Percentiles rank a stretch among this genome's conserved stretches.
These are phyloP conservation scores for Urostyla sp. DNA, from an alignment of 73 alveolate species.

Conservation along the genomic window DNA sequence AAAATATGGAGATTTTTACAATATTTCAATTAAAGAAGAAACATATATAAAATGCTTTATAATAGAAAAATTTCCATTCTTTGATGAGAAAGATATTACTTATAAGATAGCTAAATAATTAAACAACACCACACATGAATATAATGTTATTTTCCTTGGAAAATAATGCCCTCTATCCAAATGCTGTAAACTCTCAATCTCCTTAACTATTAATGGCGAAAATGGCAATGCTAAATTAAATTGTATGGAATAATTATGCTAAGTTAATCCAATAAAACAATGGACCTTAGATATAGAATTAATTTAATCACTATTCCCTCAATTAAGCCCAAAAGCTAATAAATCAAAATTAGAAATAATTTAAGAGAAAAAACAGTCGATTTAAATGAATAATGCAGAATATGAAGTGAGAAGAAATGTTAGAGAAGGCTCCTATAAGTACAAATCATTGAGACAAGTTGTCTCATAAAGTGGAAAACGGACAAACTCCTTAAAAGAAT, in stretches of 20 bases:
- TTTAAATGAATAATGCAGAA: background rate
- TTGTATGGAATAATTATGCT: conserved; percentile 35
- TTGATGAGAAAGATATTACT: background rate
- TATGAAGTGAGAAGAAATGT: conserved; percentile 1
- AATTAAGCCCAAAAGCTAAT: conserved; percentile 3
- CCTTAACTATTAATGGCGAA: background rate
- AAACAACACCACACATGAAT: background rate
- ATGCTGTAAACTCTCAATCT: conserved; percentile 34
- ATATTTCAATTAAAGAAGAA: conserved; percentile 5
- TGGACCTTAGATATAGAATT: background rate
- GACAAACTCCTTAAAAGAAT: background rate
- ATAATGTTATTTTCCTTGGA: conserved; percentile 15
- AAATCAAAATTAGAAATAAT: background rate
- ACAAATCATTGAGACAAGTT: conserved; percentile 11
- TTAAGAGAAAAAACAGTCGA: background rate
- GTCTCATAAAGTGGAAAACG: conserved; percentile 13
- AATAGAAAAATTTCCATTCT: background rate
- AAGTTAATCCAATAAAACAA: conserved; percentile 9
- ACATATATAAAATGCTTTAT: background rate
- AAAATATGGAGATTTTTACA: conserved; percentile 13
- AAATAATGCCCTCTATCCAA: conserved; percentile 19
- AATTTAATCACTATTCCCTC: background rate
- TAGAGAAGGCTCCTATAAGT: conserved; percentile 1
- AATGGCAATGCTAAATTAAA: conserved; percentile 8
- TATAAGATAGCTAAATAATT: background rate